Percentiles rank a stretch among this genome's conserved stretches.
Evolutionary conservation across 306 rosid species (phyloP).

Genomic region (Medicago arabica): DNA sequence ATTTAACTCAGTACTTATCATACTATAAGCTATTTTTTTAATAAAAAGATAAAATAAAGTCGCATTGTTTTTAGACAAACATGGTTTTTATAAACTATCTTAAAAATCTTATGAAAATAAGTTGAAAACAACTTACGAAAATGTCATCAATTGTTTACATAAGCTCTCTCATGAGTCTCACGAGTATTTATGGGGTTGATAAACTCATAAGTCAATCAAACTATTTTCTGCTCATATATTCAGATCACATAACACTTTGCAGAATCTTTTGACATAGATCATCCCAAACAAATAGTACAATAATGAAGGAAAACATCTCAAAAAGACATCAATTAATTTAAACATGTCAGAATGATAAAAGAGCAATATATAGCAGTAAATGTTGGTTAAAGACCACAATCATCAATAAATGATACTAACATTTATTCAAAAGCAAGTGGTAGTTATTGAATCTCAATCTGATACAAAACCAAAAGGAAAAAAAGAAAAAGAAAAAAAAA

Average conservation of each 20-base stretch:
- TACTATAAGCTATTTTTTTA: neutral
- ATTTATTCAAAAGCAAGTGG: constrained; percentile 26
- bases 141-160: neutral
- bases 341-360: constrained; percentile 30
- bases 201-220: neutral
- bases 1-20: neutral
- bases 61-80: neutral
- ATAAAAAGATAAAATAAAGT: neutral
- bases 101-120: neutral
- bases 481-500: constrained; percentile 36
- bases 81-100: neutral
- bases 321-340: constrained; percentile 20
- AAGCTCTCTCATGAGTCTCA: neutral
- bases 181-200: neutral
- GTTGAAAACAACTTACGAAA: neutral
- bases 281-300: constrained; percentile 16
- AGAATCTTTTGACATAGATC: neutral
- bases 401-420: constrained; percentile 37
- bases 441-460: constrained; percentile 26
- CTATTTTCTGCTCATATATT: neutral
- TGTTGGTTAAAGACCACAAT: constrained; percentile 33
- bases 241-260: neutral
- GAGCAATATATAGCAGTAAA: constrained; percentile 26
- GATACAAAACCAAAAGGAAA: constrained; percentile 28
- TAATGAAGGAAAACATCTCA: constrained; percentile 35